Evolutionary conservation across 257 asterid genomes (phyloP).

Genomic region (Fraxinus pennsylvanica): DNA sequence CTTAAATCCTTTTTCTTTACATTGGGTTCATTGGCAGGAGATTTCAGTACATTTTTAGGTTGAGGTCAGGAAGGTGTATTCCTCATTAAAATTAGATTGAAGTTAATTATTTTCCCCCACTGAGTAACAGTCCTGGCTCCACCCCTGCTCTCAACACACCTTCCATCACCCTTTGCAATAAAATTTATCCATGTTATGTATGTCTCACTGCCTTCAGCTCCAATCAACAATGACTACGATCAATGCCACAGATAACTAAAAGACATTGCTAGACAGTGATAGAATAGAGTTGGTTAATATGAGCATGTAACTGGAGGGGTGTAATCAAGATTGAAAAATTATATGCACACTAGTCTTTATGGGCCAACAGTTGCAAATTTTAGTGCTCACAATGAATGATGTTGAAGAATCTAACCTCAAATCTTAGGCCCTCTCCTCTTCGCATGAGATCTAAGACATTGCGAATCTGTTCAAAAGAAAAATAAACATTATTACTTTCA

Average conservation of each 20-base stretch:
- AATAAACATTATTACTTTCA: neutral
- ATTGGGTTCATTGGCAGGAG: neutral
- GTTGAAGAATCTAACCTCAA: constrained; percentile 64
- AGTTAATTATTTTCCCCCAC: no score
- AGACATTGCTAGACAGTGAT: neutral
- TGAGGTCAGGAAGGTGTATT: neutral
- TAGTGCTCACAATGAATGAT: neutral
- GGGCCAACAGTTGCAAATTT: neutral
- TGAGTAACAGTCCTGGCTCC: neutral
- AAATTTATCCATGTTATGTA: neutral
- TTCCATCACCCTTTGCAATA: neutral
- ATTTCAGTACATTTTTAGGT: neutral
- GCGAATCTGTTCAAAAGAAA: constrained; percentile 67
- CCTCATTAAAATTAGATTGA: neutral
- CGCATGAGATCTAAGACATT: constrained; percentile 93
- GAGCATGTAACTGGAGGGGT: neutral
- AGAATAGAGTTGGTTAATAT: neutral
- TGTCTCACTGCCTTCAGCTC: neutral
- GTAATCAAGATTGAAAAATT: neutral
- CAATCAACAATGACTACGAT: neutral
- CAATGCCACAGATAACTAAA: neutral
- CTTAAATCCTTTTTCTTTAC: neutral
- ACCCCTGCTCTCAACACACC: neutral
- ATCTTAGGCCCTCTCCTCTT: constrained; percentile 80
- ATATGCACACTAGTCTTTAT: neutral